Base-by-base conservation (phyloP, 768 basidiomycete genomes). In the Trametes elegans region DNA sequence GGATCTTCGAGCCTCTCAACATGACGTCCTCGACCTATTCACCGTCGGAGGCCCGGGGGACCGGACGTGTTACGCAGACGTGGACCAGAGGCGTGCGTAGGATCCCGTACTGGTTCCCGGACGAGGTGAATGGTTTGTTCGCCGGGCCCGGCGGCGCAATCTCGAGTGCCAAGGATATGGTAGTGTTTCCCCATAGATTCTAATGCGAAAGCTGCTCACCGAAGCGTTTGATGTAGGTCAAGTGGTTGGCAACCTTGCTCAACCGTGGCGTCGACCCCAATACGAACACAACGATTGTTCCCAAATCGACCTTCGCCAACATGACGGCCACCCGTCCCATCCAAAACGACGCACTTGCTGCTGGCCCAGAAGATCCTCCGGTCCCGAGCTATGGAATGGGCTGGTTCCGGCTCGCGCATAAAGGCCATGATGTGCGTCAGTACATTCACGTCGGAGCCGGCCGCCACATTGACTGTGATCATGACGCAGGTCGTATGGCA, bases 91-190 rank as follows among this genome's bases (percentile, higher is more conserved):
- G 56, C 8, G 70, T 71, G 1, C 61, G 73, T n/a, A 49, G 68
- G 29, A 62, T 76, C 0, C 74, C 76, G 0, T 68, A 62, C 35
- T 69, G 63, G 58, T 65, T 73, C 18, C 49, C 56, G 1, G 74
- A 75, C 47, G 60, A 68, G 0, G 55, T 42, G 6, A 61, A 56
- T 4, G 60, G 62, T 1, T 29, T 69, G 11, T 61, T 63, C 18
- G 72, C 74, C 3, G 77, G 76, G 4, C 51, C 76, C 0, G 76
- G 74, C 4, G 78, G 76, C 2, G 44, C 78, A 7, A 74, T 77
- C n/a, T 74, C 77, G 35, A 74, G 52, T 24, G 67, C 66, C 0
- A 57, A 70, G 19, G 78, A 79, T 28, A 68, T 80, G 71, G 78
- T 73, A 29, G 73, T 55, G 18, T 3, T 26, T 21, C 3, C 9